Evolutionary conservation across 2,329 filamentous ascomycete species (phyloP), one percentile per base, ranked within the genome.

Genomic region (Conoideocrella luteorostrata): DNA sequence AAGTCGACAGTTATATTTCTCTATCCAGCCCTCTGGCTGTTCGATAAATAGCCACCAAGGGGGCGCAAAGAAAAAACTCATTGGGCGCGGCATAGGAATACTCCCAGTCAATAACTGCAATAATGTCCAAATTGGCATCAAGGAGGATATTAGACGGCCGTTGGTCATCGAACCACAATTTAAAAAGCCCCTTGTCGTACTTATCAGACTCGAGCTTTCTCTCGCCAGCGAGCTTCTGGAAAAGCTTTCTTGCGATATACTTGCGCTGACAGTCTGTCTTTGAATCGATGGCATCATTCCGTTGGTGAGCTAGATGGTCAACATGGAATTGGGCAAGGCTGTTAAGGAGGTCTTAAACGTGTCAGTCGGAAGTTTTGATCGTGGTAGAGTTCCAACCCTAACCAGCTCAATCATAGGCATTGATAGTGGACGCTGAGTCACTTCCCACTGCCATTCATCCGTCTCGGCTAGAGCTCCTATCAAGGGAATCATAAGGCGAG

Each of bases 51-150:
- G 50, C 65, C 62, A 68, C 63, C 62, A 67, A 1, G 65, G 65
- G 4, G 63, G 58, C 40, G 63, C 59, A 34, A 57, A 52, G 7
- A 32, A 40, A 33, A 65, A 67, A n/a, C 35, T 66, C 55, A 20
- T 55, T 44, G 0, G 64, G 63, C 0, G 52, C 64, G 2, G 45
- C 54, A 43, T 67, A 66, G 0, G 60, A 47, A 44, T 62, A 65
- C 50, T 70, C 67, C 64, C 64, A 69, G 46, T 70, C 65, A 5
- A 71, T 63, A 1, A 64, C 54, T 6, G 53, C 60, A 12, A 55
- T 51, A 1, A 67, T 46, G 0, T 52, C 39, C 4, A 59, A 37
- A 11, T 56, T 39, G 3, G 52, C 44, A 20, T 60, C 48, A 7
- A 64, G 7, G 3, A 67, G 50, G n/a, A 63, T 47, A 26, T 66